Base-by-base conservation (phyloP, 2,329 filamentous ascomycete species). In the Camillea tinctor region DNA sequence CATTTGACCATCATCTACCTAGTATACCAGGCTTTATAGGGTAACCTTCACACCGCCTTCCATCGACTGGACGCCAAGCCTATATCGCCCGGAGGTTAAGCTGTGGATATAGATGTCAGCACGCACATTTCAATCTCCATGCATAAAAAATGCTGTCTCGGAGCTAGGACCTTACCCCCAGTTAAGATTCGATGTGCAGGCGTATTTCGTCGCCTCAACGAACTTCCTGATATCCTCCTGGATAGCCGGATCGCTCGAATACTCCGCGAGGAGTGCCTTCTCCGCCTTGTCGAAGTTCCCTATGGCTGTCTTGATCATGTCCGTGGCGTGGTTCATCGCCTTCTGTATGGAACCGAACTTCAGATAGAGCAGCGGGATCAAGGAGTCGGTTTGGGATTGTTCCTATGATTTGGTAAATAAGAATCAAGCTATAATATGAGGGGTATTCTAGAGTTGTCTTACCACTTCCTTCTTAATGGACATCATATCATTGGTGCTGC, bases 391-490 rank as follows among this genome's bases (percentile, higher is more conserved):
- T 24, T 61, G 58, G 0, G 64, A 66, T 49, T 63, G 60, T 4
- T 53, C 60, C 64, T 66, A 26, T 11, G 26, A 49, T 55, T 21
- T 9, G 11, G 50, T 13, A 56, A 26, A 26, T 4, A 26, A 26
- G 9, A 44, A 44, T 44, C 36, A 44, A 30, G 36, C 36, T n/a
- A 44, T 44, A 11, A 15, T 44, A 44, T 4, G 36, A 15, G 36
- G 36, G 54, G 36, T 1, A 6, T 11, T 44, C 36, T 44, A 11
- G 36, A n/a, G 23, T 48, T 58, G 2, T 60, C 62, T 52, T 20
- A 66, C 64, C 20, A 63, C 52, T 57, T 66, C 64, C 21, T 66
- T 66, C 48, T 63, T 64, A 13, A 64, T n/a, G n/a, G 64, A 66
- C 24, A 66, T 23, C 7, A 66, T 60, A 26, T 66, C 64, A 40